Percentiles rank a stretch among this genome's conserved stretches.
Conservation (phyloP, 768 basidiomycete genomes). For the Lactifluus subvellereus region DNA sequence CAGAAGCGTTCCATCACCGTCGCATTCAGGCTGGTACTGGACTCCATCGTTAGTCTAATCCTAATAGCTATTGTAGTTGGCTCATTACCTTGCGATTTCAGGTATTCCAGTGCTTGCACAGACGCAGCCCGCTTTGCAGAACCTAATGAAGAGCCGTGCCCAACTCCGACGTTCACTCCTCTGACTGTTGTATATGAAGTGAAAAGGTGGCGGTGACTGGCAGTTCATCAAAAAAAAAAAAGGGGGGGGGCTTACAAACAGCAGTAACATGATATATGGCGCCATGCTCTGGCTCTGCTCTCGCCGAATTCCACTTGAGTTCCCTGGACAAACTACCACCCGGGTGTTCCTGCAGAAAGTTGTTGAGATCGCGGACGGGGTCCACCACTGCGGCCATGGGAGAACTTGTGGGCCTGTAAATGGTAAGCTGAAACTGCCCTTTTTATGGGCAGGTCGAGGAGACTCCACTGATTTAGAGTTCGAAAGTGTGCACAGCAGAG, state of each 20-base stretch:
- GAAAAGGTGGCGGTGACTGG: background rate
- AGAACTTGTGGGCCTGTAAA: background rate
- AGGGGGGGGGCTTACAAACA: constrained; percentile 5
- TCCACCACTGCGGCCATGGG: constrained; percentile 3
- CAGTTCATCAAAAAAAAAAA: background rate
- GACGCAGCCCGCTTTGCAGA: constrained; percentile 17
- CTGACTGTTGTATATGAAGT: background rate
- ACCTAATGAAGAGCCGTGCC: constrained; percentile 11
- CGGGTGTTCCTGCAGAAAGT: constrained; percentile 9
- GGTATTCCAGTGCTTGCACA: constrained; percentile 10
- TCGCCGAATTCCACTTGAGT: background rate
- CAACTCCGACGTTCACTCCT: constrained; percentile 15
- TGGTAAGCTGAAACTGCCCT: background rate
- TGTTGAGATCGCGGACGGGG: constrained; percentile 23
- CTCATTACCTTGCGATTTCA: constrained; percentile 6
- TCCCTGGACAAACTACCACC: constrained; percentile 8
- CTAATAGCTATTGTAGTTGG: background rate
- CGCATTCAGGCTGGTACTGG: background rate
- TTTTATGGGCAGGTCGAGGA: background rate
- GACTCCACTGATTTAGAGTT: background rate
- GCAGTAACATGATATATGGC: constrained; percentile 11
- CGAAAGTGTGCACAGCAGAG: background rate
- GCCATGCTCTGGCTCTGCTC: constrained; percentile 4
- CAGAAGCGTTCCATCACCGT: background rate
- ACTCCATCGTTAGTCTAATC: background rate